Conservation (phyloP, 2,329 filamentous ascomycete species). For the Plenodomus tracheiphilus region DNA sequence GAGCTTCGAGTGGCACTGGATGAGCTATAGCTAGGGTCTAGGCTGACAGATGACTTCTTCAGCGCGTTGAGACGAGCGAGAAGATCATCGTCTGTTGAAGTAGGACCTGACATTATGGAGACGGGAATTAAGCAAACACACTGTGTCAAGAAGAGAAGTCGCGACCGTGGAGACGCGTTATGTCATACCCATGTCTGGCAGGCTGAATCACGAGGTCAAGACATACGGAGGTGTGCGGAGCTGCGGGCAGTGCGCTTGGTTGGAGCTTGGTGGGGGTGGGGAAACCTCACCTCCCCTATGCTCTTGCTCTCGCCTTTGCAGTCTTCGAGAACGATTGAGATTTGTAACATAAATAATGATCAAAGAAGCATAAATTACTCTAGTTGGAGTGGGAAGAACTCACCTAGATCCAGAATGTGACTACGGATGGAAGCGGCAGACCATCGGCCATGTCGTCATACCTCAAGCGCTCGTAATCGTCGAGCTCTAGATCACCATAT, state of each 20-base stretch:
- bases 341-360: not conserved
- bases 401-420: not conserved
- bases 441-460: slow-evolving; percentile 23
- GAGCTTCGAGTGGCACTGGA: slow-evolving; percentile 17
- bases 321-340: not conserved
- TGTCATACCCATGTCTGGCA: not conserved
- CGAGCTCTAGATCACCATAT: slow-evolving; percentile 18
- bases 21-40: slow-evolving; percentile 29
- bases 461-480: slow-evolving; percentile 11
- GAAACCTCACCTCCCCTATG: too few relatives aligned
- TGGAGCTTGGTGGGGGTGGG: slow-evolving; percentile 14
- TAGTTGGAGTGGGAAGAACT: not conserved
- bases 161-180: not conserved
- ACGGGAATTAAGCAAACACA: not conserved
- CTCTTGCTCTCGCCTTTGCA: not conserved
- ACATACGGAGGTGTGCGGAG: slow-evolving; percentile 24
- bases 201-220: slow-evolving; percentile 5
- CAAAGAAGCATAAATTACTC: too few relatives aligned
- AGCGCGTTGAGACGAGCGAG: slow-evolving; percentile 55
- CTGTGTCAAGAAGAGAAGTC: not conserved
- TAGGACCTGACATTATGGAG: slow-evolving; percentile 17
- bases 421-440: not conserved
- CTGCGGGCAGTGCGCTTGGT: slow-evolving; percentile 16
- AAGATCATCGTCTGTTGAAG: slow-evolving; percentile 45
- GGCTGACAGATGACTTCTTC: slow-evolving; percentile 48